A percentile compares a stretch with the other conserved stretches of the same genome.
Conservation (phyloP, 495 filamentous ascomycete species). For the Hyaloscypha bicolor region DNA sequence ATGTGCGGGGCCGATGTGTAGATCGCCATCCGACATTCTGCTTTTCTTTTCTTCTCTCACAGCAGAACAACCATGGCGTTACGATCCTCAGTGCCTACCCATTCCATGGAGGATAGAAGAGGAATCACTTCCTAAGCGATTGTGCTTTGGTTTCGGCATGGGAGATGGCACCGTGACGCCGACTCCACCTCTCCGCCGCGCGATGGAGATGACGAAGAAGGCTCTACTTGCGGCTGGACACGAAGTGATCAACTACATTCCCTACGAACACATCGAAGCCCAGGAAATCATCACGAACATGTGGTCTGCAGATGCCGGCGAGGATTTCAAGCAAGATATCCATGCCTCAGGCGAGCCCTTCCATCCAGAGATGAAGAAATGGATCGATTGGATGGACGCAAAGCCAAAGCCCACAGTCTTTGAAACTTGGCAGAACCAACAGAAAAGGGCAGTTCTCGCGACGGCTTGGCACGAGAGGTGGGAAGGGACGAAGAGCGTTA, state of each 20-base stretch:
- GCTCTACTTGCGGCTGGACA: neutral
- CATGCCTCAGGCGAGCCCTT: conserved; percentile 9
- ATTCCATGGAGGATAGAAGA: conserved; percentile 4
- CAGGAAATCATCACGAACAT: conserved; percentile 5
- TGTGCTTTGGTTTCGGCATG: neutral
- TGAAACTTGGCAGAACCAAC: conserved; percentile 8
- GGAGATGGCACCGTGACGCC: neutral
- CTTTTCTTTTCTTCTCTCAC: conserved; percentile 43
- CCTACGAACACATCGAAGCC: neutral
- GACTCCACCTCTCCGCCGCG: conserved; percentile 7
- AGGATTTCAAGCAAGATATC: conserved; percentile 8
- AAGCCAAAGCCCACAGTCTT: neutral
- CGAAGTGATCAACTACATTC: neutral
- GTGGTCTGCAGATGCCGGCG: conserved; percentile 5
- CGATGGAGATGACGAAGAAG: neutral
- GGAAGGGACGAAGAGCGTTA: neutral
- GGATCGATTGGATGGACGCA: neutral
- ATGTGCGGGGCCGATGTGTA: conserved; percentile 44
- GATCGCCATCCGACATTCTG: conserved; percentile 37
- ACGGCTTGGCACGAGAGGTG: neutral
- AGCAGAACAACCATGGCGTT: conserved; percentile 38
- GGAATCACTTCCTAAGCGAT: neutral
- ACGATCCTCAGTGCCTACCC: neutral
- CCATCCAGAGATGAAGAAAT: conserved; percentile 1
- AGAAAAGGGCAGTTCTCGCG: neutral